phyloP scores from a whole-genome alignment of 805 yeast genomes.

The Tetrapisispora phaffii region DNA sequence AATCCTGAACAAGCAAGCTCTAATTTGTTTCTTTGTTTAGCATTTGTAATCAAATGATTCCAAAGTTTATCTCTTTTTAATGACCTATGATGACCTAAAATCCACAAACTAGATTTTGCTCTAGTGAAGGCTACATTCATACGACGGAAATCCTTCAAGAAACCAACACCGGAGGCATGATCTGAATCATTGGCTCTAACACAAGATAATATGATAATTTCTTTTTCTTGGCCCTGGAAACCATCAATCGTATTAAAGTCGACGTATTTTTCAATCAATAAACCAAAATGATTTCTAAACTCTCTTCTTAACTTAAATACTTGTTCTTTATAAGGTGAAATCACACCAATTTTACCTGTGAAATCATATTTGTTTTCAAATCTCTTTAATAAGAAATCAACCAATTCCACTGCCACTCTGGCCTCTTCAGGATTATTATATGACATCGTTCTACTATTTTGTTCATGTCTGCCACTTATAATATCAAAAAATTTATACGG shows the following conservation, averaged over 20 bases:
- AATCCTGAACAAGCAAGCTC: conserved; percentile 25
- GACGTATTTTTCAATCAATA: conserved; percentile 48
- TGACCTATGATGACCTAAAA: conserved; percentile 70
- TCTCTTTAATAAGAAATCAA: conserved; percentile 40
- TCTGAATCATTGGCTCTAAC: conserved; percentile 66
- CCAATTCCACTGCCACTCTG: conserved; percentile 56
- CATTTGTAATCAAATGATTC: conserved; percentile 60
- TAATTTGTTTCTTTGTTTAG: conserved; percentile 37
- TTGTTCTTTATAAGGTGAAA: conserved; percentile 93
- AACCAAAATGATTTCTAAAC: conserved; percentile 56
- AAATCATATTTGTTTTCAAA: conserved; percentile 42
- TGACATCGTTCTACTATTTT: conserved; percentile 57
- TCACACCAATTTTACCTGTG: conserved; percentile 71
- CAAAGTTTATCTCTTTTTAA: conserved; percentile 60
- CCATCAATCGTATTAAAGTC: conserved; percentile 96
- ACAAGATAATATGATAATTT: conserved; percentile 73
- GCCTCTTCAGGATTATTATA: conserved; percentile 66
- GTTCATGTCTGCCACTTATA: conserved; percentile 52
- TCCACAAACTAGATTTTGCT: conserved; percentile 87
- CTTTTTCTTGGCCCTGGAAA: conserved; percentile 56
- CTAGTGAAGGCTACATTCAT: conserved; percentile 97
- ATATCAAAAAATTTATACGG: conserved; percentile 79
- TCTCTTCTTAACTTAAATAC: conserved; percentile 45
- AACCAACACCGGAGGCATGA: conserved; percentile 79
- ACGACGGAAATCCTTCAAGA: conserved; percentile 81